phyloP scores from a whole-genome alignment of 805 yeast genomes.

The Hanseniaspora thailandica region DNA sequence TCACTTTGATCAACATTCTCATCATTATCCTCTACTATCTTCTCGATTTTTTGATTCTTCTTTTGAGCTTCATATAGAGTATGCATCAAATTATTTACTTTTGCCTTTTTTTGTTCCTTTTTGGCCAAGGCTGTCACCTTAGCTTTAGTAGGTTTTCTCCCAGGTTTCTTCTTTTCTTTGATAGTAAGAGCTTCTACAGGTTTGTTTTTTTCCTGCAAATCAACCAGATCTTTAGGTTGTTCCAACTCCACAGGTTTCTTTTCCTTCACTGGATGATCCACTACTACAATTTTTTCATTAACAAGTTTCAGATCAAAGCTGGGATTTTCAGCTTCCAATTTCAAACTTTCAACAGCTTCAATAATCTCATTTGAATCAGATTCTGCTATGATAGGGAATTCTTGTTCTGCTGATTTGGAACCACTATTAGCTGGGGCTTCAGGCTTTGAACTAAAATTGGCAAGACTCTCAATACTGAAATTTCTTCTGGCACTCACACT shows the following conservation, averaged over 20 bases:
- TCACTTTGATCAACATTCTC: no score
- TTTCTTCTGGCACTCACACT: background rate
- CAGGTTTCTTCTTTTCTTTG: background rate
- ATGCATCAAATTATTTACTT: background rate
- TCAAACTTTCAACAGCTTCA: background rate
- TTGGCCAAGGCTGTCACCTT: background rate
- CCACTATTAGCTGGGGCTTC: background rate
- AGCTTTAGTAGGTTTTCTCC: background rate
- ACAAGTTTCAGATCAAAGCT: no score
- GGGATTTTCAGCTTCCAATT: no score
- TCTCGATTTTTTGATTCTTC: no score
- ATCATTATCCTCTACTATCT: background rate
- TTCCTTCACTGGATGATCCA: no score
- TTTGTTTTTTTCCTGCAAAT: no score
- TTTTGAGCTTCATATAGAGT: background rate
- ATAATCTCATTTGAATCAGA: background rate
- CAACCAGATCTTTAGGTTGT: no score
- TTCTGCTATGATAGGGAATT: background rate
- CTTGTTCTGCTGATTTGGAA: background rate
- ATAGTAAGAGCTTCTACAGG: background rate
- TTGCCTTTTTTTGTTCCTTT: background rate
- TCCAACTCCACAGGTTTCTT: no score
- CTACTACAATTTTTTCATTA: no score
- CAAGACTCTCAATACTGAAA: background rate
- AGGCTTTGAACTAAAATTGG: background rate